Evolutionary conservation across 805 yeast genomes (phyloP), one percentile per base, ranked within the genome.

Genomic region (Ogataea henricii): DNA sequence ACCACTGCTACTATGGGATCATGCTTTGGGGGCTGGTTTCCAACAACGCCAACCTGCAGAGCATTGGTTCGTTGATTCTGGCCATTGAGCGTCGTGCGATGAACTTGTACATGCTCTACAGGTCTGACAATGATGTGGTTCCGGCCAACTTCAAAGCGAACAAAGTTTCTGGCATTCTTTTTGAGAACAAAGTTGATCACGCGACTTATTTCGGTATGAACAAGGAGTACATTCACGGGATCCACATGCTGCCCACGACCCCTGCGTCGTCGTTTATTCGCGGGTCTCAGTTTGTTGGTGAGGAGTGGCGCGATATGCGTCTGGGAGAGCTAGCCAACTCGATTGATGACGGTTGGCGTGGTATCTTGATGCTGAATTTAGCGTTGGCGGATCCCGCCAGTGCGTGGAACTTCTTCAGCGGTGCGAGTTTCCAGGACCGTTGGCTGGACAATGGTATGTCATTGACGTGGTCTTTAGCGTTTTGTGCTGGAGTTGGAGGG

Each of bases 221-320:
- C 46, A 66, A 70, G 34, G 83, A 84, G 64, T 85, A 79, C 57
- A 84, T 83, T 45, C 89, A 85, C 55, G 92, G 92, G 4, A 86
- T 85, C 50, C 90, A 86, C 63, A 86, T 85, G 90, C 60, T 86
- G 32, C 91, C 91, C 18, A 69, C 80, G 23, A 83, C 87, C 0
- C 86, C 89, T 1, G 72, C 74, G 14, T 79, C 86, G 20, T 72
- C 83, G 1, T 76, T 67, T 50, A 72, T 84, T 35, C 74, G 91
- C 49, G 64, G 69, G 14, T 74, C 83, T 1, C 57, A 60, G 12
- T 82, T 78, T 63, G 81, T 77, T 6, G 48, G 60, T 36, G 70
- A 78, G 57, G 83, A 71, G 56, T 67, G 78, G 78, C 38, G 56
- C 17, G 58, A 69, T 42, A 47, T 58, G 51, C 40, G 50, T 54